Evolutionary conservation across 2,329 filamentous ascomycete genomes (phyloP).

Genomic region (Colletotrichum truncatum): DNA sequence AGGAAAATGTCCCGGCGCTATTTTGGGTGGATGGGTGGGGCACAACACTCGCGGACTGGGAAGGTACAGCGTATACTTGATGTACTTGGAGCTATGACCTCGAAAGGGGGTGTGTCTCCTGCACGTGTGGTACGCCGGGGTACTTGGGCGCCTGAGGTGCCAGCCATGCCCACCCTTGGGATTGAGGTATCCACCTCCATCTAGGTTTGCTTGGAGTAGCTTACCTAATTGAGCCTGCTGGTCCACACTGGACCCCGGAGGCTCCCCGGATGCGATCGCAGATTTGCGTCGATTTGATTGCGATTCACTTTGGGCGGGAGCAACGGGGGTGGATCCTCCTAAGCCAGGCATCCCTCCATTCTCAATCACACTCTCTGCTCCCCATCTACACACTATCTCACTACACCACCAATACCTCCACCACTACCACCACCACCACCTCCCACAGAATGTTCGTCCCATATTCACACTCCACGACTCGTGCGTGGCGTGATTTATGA

Average conservation of each 20-base stretch:
- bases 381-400: no score
- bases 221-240: neutral
- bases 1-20: slow-evolving; percentile 27
- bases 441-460: slow-evolving; percentile 25
- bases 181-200: neutral
- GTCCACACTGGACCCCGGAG: slow-evolving; percentile 19
- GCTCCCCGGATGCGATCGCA: slow-evolving; percentile 30
- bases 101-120: neutral
- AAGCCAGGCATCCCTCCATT: slow-evolving; percentile 8
- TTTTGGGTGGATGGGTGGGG: slow-evolving; percentile 22
- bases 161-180: neutral
- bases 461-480: slow-evolving; percentile 22
- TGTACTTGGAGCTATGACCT: neutral
- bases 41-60: neutral
- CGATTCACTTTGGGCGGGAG: slow-evolving; percentile 26
- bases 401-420: neutral
- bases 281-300: slow-evolving; percentile 31
- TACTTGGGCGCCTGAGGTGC: neutral
- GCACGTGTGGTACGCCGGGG: neutral
- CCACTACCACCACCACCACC: neutral
- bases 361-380: neutral
- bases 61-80: neutral
- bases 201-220: neutral
- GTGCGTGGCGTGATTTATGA: slow-evolving; percentile 24
- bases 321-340: slow-evolving; percentile 15